Base-by-base conservation (phyloP, 768 basidiomycete genomes). In the Rubroboletus satanas region DNA sequence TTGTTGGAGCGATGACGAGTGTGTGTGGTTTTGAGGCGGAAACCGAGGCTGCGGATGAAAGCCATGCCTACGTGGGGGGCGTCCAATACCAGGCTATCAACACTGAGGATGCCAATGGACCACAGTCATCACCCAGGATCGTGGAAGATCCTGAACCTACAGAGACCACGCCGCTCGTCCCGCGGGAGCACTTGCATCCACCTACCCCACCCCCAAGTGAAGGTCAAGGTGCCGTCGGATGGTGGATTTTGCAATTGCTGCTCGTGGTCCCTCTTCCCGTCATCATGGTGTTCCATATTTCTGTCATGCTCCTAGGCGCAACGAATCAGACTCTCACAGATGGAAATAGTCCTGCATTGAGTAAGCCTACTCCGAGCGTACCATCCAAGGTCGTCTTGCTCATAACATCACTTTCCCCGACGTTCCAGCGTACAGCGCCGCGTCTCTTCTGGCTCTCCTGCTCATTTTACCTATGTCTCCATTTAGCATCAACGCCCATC, bases 201-300 rank as follows among this genome's bases (percentile, higher is more conserved):
- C 50, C 47, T 29, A 28, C 49, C 5, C 36, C 49, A 18, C 45
- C 48, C 3, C 26, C 35, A 2, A 48, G 48, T 14, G 61, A 65
- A 38, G 56, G 56, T 31, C 56, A 55, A 43, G 59, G 62, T 39
- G 54, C 60, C 37, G 62, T 70, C 26, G 73, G 75, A 11, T 78
- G 77, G 74, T 89, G 88, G 86, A 77, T 84, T 39, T 56, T 79
- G 38, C 84, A 88, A 63, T 63, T 85, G 38, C 45, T 86, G 5
- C 55, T 85, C 6, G 73, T 79, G 1, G 75, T 87, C 3, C 80
- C 83, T 5, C 45, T 81, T 1, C 81, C 83, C 0, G 73, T 80
- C 2, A 73, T 84, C 12, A 62, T 88, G 38, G 54, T 83, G 11
- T 73, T 73, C 45, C 81, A 89, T 61, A 71, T 84, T 29, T 67